These are phyloP conservation scores for Emergomyces pasteurianus DNA, from an alignment of 2,329 filamentous ascomycete species.

Conservation along the genomic window DNA sequence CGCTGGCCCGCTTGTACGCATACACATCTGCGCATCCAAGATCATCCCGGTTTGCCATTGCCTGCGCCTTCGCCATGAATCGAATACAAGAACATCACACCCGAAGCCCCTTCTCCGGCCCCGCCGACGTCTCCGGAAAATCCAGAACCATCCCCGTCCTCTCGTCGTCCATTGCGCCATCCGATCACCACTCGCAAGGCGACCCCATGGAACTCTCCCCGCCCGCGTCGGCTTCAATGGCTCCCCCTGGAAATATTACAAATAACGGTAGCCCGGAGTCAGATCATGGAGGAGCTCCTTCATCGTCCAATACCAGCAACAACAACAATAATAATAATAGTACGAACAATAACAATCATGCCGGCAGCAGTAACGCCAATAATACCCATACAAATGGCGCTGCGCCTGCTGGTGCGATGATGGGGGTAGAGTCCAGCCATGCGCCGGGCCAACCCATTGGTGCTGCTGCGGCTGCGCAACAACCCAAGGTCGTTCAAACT, in stretches of 20 bases:
- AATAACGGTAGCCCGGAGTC: constrained; percentile 33
- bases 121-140: constrained; percentile 29
- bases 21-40: not conserved
- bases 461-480: constrained; percentile 53
- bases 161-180: constrained; percentile 34
- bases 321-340: constrained; percentile 14
- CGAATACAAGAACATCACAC: constrained; percentile 29
- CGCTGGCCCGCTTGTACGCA: not conserved
- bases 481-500: constrained; percentile 95
- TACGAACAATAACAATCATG: constrained; percentile 17
- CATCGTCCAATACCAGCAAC: constrained; percentile 7
- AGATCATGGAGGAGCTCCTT: constrained; percentile 28
- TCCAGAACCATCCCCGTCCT: constrained; percentile 43
- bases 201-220: constrained; percentile 47
- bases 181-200: constrained; percentile 32
- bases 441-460: constrained; percentile 24
- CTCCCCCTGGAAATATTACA: constrained; percentile 36
- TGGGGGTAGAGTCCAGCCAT: constrained; percentile 8
- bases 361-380: constrained; percentile 18
- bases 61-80: constrained; percentile 23
- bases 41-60: not conserved
- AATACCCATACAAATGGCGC: constrained; percentile 12
- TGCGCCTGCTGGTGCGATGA: not conserved
- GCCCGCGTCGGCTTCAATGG: constrained; percentile 35
- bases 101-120: constrained; percentile 36